Evolutionary conservation across 257 asterid species (phyloP), one percentile per base, ranked within the genome.

Genomic region (Datura wrightii): DNA sequence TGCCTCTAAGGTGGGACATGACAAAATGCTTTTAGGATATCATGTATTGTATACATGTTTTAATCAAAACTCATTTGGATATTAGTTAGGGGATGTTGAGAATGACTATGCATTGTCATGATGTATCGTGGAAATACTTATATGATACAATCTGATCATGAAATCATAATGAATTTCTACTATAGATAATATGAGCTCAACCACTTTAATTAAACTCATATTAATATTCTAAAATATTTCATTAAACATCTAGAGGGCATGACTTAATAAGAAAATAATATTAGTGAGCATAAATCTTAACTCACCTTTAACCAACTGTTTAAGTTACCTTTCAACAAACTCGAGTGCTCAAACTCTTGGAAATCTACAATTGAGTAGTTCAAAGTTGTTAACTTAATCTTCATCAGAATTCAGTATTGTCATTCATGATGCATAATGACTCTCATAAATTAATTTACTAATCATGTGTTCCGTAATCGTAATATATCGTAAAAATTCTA

Each of bases 161-260:
- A 58, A 18, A 18, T 18, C 5, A 58, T 58, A 58, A 58, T 18
- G 11, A 18, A 58, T 18, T 58, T 5, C n/a, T 58, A 10, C 6
- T 58, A 58, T 18, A 5, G 7, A 18, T 18, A 58, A 58, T 58
- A 18, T 58, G 18, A 9, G 63, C 34, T 18, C 10, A 55, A 1
- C 5, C 34, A 58, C 5, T 58, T 0, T 9, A 58, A 58, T 18
- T 1, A 58, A 7, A 58, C 18, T 16, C 18, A 5, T 7, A 18
- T 58, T 2, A 18, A 18, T 5, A 0, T 1, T 58, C n/a, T 7
- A 7, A 58, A 2, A 0, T 6, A 5, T 2, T 6, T 56, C 7
- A 58, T 18, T 0, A 0, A 58, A 58, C 5, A 58, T 58, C 11
- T 7, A 1, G 7, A 58, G 34, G n/a, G 65, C n/a, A 31, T 58